phyloP scores from a whole-genome alignment of 176 grass and related monocot genomes.

The Juncus inflexus region DNA sequence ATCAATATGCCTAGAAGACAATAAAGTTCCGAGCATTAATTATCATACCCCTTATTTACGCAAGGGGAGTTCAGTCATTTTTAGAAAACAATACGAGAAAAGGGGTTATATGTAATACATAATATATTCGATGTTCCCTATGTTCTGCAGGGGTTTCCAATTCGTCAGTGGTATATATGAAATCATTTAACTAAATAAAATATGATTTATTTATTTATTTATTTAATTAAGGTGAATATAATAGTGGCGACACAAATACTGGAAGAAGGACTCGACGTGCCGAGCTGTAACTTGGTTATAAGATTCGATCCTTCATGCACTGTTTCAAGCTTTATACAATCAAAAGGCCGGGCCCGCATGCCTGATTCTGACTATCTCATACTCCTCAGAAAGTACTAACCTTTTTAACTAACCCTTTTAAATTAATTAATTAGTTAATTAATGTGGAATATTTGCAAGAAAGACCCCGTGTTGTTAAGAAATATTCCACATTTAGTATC shows the following conservation, averaged over 20 bases:
- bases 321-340: constrained; percentile 81
- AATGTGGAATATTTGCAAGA: not conserved
- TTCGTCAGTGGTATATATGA: too few species aligned
- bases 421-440: constrained; percentile 2
- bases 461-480: too few species aligned
- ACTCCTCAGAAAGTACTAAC: constrained; percentile 45
- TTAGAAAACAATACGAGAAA: too few species aligned
- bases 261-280: constrained; percentile 85
- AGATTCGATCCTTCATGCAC: constrained; percentile 67
- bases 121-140: too few species aligned
- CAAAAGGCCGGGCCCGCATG: constrained; percentile 70
- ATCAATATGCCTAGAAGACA: too few species aligned
- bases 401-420: not conserved
- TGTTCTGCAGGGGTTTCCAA: too few species aligned
- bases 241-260: constrained; percentile 73
- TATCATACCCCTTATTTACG: too few species aligned
- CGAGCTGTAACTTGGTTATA: constrained; percentile 69
- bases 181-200: too few species aligned
- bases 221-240: constrained; percentile 58
- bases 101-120: too few species aligned
- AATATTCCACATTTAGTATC: too few species aligned
- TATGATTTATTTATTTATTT: not conserved
- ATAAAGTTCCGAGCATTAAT: too few species aligned
- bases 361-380: constrained; percentile 65
- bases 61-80: too few species aligned